Evolutionary conservation across 345 rosid species (phyloP).

Genomic region (Boechera stricta): DNA sequence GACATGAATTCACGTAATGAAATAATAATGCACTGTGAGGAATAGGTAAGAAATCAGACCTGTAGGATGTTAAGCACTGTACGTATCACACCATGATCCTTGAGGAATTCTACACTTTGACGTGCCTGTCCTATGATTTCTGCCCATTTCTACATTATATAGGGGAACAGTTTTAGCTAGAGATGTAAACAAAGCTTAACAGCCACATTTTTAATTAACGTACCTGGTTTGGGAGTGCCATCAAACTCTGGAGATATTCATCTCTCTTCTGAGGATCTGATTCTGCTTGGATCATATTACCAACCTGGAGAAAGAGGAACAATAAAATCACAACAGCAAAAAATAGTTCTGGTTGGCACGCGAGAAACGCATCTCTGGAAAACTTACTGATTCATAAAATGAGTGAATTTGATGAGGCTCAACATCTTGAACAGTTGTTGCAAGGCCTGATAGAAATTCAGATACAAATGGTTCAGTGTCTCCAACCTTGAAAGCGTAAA

Average conservation of each 20-base stretch:
- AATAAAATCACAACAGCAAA: background rate
- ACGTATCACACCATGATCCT: slow-evolving; percentile 89
- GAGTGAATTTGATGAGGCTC: slow-evolving; percentile 99
- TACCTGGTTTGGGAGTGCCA: slow-evolving; percentile 97
- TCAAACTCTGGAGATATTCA: slow-evolving; percentile 91
- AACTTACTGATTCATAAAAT: slow-evolving; percentile 92
- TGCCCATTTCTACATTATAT: slow-evolving; percentile 83
- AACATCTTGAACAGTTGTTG: slow-evolving; percentile 92
- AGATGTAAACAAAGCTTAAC: slow-evolving; percentile 16
- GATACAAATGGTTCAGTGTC: slow-evolving; percentile 98
- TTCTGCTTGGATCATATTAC: slow-evolving; percentile 98
- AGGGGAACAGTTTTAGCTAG: slow-evolving; percentile 23
- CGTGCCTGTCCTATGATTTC: slow-evolving; percentile 68
- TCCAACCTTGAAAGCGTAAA: slow-evolving; percentile 78
- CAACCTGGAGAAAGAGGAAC: slow-evolving; percentile 63
- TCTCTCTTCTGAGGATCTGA: slow-evolving; percentile 95
- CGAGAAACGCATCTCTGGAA: no score
- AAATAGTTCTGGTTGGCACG: no score
- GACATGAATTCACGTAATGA: slow-evolving; percentile 7
- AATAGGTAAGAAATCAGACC: slow-evolving; percentile 50
- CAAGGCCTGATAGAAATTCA: slow-evolving; percentile 93
- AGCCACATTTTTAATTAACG: slow-evolving; percentile 10
- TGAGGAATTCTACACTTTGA: slow-evolving; percentile 87
- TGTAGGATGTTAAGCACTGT: slow-evolving; percentile 93
- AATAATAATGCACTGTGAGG: slow-evolving; percentile 14